phyloP scores from a whole-genome alignment of 805 yeast genomes.

The Dipodascus albidus region DNA sequence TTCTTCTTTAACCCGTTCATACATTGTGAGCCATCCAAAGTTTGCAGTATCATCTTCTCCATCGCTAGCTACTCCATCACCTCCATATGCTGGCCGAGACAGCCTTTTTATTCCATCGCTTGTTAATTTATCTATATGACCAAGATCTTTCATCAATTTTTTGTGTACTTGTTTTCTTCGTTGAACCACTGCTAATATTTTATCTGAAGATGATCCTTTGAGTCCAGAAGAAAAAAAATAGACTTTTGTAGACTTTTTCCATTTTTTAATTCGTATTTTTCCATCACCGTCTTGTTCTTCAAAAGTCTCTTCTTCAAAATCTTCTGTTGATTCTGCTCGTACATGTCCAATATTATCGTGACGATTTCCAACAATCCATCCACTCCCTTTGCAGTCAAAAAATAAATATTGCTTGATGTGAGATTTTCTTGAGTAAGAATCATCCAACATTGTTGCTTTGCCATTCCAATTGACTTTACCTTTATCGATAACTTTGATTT shows the following conservation, averaged over 20 bases:
- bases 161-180: constrained; percentile 10
- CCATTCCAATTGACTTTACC: constrained; percentile 1
- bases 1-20: neutral
- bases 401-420: neutral
- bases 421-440: neutral
- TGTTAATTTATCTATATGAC: constrained; percentile 1
- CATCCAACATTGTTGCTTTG: neutral
- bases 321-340: neutral
- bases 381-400: neutral
- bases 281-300: neutral
- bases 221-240: constrained; percentile 4
- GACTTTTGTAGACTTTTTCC: constrained; percentile 4
- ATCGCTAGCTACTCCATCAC: constrained; percentile 5
- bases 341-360: neutral
- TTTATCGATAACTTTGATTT: neutral
- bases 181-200: constrained; percentile 8
- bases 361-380: constrained; percentile 9
- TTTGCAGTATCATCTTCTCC: constrained; percentile 14
- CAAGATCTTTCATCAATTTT: constrained; percentile 7
- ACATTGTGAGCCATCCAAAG: constrained; percentile 14
- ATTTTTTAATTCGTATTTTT: neutral
- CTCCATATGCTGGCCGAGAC: constrained; percentile 2
- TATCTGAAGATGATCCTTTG: constrained; percentile 4
- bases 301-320: neutral
- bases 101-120: neutral